Percentiles rank a stretch among this genome's conserved stretches.
phyloP scores from a whole-genome alignment of 1,284 basidiomycete genomes.

The Tilletia horrida region DNA sequence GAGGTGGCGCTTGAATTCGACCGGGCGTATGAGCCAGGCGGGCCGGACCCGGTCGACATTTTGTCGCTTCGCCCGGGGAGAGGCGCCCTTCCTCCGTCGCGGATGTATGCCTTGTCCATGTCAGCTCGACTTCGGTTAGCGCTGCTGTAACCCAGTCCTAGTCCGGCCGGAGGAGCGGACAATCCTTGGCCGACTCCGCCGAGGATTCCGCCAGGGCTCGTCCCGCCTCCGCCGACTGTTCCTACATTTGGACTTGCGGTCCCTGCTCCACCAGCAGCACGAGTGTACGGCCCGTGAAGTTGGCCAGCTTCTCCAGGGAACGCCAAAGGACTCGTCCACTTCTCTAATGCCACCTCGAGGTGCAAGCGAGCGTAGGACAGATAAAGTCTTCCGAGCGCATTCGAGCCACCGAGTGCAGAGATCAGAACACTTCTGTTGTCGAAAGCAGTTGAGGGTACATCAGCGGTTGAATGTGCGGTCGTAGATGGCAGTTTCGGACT shows the following conservation, averaged over 20 bases:
- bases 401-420: background rate
- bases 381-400: slow-evolving; percentile 9
- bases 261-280: background rate
- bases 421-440: background rate
- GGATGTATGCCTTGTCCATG: too few relatives aligned
- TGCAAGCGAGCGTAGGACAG: slow-evolving; percentile 9
- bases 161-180: background rate
- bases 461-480: too few relatives aligned
- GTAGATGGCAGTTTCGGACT: background rate
- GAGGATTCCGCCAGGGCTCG: background rate
- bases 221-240: background rate
- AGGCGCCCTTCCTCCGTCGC: too few relatives aligned
- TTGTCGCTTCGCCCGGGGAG: too few relatives aligned
- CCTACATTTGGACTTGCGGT: background rate
- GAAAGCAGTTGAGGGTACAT: too few relatives aligned
- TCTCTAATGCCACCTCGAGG: slow-evolving; percentile 10
- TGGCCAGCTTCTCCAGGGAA: slow-evolving; percentile 7
- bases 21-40: background rate
- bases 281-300: slow-evolving; percentile 3
- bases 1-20: background rate
- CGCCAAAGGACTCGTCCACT: slow-evolving; percentile 14
- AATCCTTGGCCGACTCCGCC: too few relatives aligned
- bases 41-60: background rate
- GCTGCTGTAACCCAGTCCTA: background rate
- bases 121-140: background rate